These are phyloP conservation scores for Xerophyta viscosa DNA, from an alignment of 106 monocot species.

Conservation along the genomic window DNA sequence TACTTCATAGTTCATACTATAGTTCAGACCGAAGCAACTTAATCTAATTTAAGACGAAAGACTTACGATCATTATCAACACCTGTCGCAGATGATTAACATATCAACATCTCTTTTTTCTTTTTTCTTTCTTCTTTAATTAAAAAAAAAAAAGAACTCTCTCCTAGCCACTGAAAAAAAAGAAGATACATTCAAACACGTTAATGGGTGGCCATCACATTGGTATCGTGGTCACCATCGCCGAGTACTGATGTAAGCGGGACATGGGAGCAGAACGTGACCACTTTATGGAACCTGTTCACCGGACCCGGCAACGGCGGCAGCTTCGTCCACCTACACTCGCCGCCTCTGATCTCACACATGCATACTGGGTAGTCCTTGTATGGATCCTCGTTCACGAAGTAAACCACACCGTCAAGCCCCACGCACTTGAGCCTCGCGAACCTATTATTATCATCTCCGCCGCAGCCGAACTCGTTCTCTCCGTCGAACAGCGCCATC, in stretches of 20 bases:
- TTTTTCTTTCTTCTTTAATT: no score
- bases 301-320: slow-evolving; percentile 27
- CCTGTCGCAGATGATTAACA: no score
- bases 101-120: no score
- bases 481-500: slow-evolving; percentile 26
- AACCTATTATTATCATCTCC: slow-evolving; percentile 34
- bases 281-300: slow-evolving; percentile 47
- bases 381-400: slow-evolving; percentile 52
- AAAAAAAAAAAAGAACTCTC: no score
- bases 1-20: no score
- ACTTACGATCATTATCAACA: no score
- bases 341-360: slow-evolving; percentile 25
- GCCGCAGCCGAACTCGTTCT: slow-evolving; percentile 12
- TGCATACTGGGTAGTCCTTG: slow-evolving; percentile 41
- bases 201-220: no score
- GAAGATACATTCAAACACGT: no score
- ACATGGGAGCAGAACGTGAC: slow-evolving; percentile 50
- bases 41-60: no score
- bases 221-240: neutral
- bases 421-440: slow-evolving; percentile 51
- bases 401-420: slow-evolving; percentile 44
- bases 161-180: no score
- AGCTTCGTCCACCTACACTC: slow-evolving; percentile 31
- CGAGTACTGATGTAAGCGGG: slow-evolving; percentile 16
- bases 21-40: no score